Conservation (phyloP, 768 basidiomycete species). For the Lentinula aciculospora region DNA sequence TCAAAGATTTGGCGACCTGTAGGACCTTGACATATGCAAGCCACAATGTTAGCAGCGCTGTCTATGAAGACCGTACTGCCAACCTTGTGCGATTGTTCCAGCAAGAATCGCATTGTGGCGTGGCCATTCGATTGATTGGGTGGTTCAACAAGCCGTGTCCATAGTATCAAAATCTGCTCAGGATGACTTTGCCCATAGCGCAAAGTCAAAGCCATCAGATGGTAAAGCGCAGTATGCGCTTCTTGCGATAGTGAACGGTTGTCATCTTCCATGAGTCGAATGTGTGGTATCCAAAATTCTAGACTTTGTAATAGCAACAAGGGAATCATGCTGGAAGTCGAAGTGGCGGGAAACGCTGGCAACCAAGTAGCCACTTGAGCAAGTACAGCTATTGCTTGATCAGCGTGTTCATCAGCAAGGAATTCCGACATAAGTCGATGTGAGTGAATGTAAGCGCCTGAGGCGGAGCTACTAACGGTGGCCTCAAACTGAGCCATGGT, state of each 20-base stretch:
- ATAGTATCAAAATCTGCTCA: constrained; percentile 75
- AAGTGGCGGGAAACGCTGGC: constrained; percentile 51
- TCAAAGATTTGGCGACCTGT: constrained; percentile 71
- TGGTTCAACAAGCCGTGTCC: constrained; percentile 71
- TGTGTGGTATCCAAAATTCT: constrained; percentile 78
- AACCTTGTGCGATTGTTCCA: constrained; percentile 85
- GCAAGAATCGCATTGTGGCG: constrained; percentile 73
- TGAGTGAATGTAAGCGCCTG: constrained; percentile 75
- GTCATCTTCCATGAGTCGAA: constrained; percentile 63
- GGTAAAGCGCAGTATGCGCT: constrained; percentile 64
- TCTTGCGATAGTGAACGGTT: constrained; percentile 48
- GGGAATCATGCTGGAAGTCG: constrained; percentile 37
- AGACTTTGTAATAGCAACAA: constrained; percentile 71
- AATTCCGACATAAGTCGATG: constrained; percentile 74
- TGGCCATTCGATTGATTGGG: constrained; percentile 71
- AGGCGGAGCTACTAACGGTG: constrained; percentile 62
- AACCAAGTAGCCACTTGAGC: constrained; percentile 69
- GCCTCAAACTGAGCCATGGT: constrained; percentile 72
- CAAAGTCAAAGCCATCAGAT: constrained; percentile 78
- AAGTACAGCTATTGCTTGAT: constrained; percentile 59
- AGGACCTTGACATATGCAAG: constrained; percentile 75
- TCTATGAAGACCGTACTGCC: constrained; percentile 72
- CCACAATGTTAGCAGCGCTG: constrained; percentile 77
- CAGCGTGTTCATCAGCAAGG: constrained; percentile 72
- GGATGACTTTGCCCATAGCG: constrained; percentile 70